These are phyloP conservation scores for Fusarium sp. DNA, from an alignment of 2,329 filamentous ascomycete genomes.

Conservation along the genomic window DNA sequence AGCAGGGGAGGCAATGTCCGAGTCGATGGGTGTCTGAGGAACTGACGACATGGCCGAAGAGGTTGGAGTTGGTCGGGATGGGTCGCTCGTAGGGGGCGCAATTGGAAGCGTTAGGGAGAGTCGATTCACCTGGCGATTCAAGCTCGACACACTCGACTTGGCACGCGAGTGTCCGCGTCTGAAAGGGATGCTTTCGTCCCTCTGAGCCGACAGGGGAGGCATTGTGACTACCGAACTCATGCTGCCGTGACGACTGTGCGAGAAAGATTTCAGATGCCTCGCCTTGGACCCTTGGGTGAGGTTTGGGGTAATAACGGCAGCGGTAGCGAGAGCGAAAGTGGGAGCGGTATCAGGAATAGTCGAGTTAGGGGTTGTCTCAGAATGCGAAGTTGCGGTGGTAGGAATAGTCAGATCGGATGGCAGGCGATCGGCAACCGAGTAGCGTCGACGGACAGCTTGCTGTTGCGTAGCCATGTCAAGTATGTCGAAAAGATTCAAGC, in stretches of 20 bases:
- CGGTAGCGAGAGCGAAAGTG: conserved; percentile 7
- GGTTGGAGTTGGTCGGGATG: conserved; percentile 61
- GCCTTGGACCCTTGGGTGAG: conserved; percentile 22
- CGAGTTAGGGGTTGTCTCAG: conserved; percentile 24
- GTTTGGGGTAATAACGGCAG: conserved; percentile 17
- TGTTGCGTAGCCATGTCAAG: conserved; percentile 48
- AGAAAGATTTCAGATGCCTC: conserved; percentile 19
- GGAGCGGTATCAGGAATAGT: conserved; percentile 16
- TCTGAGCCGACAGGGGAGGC: conserved; percentile 51
- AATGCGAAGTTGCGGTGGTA: conserved; percentile 36
- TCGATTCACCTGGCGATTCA: conserved; percentile 61
- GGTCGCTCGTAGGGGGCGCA: conserved; percentile 60
- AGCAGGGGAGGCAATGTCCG: conserved; percentile 55
- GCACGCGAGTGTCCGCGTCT: conserved; percentile 59
- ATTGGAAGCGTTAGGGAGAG: conserved; percentile 71
- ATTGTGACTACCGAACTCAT: conserved; percentile 41
- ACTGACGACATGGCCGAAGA: conserved; percentile 52
- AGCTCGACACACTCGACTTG: conserved; percentile 58
- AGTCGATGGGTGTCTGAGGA: conserved; percentile 61
- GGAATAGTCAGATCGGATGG: conserved; percentile 42
- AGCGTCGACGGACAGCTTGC: conserved; percentile 53
- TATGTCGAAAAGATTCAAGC: conserved; percentile 39
- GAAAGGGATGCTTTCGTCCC: conserved; percentile 53
- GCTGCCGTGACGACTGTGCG: conserved; percentile 31
- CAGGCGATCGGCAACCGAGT: conserved; percentile 51